phyloP scores from a whole-genome alignment of 2,329 filamentous ascomycete species.

The Sporothrix inflata region DNA sequence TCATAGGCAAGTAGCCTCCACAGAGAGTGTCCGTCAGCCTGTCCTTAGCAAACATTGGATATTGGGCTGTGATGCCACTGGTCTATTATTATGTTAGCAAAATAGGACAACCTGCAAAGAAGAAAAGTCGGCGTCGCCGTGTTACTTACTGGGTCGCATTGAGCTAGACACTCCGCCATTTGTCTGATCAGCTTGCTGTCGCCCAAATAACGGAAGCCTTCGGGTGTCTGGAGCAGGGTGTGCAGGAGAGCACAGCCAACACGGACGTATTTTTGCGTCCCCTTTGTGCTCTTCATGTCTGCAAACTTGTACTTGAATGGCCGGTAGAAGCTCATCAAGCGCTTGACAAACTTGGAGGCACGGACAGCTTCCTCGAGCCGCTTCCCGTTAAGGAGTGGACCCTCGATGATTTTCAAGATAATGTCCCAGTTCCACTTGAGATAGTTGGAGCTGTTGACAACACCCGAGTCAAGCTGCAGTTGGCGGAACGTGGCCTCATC shows the following conservation, averaged over 20 bases:
- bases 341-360: constrained; percentile 93
- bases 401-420: constrained; percentile 87
- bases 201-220: constrained; percentile 81
- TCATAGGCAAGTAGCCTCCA: constrained; percentile 89
- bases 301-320: constrained; percentile 97
- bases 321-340: constrained; percentile 90
- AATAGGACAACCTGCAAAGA: not conserved
- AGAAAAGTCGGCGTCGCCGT: not conserved
- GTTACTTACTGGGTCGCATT: constrained; percentile 78
- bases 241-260: constrained; percentile 88
- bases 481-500: constrained; percentile 68
- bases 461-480: constrained; percentile 74
- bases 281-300: constrained; percentile 84
- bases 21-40: constrained; percentile 85
- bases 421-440: constrained; percentile 98
- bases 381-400: constrained; percentile 87
- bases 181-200: constrained; percentile 94
- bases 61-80: constrained; percentile 75
- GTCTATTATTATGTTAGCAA: constrained; percentile 47
- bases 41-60: constrained; percentile 85
- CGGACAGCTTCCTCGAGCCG: constrained; percentile 92
- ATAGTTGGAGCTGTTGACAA: constrained; percentile 87
- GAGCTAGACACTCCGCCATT: constrained; percentile 92
- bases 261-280: constrained; percentile 90
- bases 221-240: constrained; percentile 79